Evolutionary conservation across 345 rosid genomes (phyloP), one percentile per base, ranked within the genome.

Genomic region (Mallotus nudiflorus): DNA sequence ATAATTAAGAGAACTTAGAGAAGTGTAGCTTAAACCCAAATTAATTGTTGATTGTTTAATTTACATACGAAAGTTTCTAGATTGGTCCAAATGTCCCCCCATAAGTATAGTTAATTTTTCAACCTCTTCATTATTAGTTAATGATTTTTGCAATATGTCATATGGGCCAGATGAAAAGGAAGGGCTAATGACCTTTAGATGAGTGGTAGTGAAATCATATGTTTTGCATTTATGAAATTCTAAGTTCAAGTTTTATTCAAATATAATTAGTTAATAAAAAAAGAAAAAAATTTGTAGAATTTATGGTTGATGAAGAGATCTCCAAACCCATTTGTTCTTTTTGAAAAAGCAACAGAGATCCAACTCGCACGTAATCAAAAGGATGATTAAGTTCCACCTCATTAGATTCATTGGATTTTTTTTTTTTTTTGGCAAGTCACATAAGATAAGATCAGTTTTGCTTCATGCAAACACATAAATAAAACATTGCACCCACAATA

Each of bases 311-410:
- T n/a, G n/a, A n/a, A n/a, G n/a, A n/a, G n/a, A n/a, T n/a, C n/a
- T n/a, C n/a, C n/a, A n/a, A n/a, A n/a, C n/a, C n/a, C n/a, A n/a
- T n/a, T n/a, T n/a, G n/a, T n/a, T n/a, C n/a, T n/a, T n/a, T n/a
- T n/a, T n/a, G n/a, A n/a, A n/a, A n/a, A n/a, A n/a, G n/a, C n/a
- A n/a, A n/a, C n/a, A n/a, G 15, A 55, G 7, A n/a, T 63, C 74
- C 51, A 25, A 5, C 65, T 69, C 27, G 53, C 53, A 48, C 68
- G 67, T 44, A 70, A 71, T 44, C 44, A 15, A 58, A n/a, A n/a
- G n/a, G 31, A 56, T 56, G 35, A 56, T 28, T 3, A 56, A 33
- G 20, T 49, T 22, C 40, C 65, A 55, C n/a, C 22, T 44, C n/a
- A 46, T 56, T 55, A 7, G 9, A 45, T 20, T 53, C 8, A 5